Conservation (phyloP, 108 stramenopile species). For the Cyclotella choctawhatcheeana region DNA sequence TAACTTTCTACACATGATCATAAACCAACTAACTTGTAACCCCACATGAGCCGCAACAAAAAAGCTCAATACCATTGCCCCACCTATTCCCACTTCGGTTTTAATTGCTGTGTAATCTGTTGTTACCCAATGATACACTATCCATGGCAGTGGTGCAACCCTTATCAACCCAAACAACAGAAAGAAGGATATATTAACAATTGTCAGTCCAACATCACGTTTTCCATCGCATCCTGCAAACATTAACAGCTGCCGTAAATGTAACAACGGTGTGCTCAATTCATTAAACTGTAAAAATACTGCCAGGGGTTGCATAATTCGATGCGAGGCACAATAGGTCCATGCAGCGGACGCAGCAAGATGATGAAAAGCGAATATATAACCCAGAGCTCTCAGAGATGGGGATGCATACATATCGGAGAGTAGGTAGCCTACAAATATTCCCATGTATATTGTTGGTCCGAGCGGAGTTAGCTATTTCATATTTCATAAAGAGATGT, state of each 20-base stretch:
- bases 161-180: constrained; percentile 18
- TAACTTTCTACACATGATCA: constrained; percentile 28
- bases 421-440: constrained; percentile 44
- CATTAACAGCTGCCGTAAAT: constrained; percentile 23
- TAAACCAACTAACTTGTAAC: constrained; percentile 36
- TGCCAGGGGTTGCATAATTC: constrained; percentile 30
- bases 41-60: constrained; percentile 32
- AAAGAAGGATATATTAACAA: constrained; percentile 30
- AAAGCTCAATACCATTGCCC: constrained; percentile 14
- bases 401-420: constrained; percentile 13
- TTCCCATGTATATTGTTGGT: constrained; percentile 38
- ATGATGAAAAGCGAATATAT: constrained; percentile 21
- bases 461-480: constrained; percentile 1
- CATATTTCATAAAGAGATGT: not conserved
- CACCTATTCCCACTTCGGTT: constrained; percentile 11
- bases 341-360: constrained; percentile 26
- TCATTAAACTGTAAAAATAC: constrained; percentile 36
- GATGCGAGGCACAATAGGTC: constrained; percentile 26
- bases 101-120: constrained; percentile 21
- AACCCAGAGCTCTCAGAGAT: not conserved
- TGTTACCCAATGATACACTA: constrained; percentile 9
- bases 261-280: constrained; percentile 29
- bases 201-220: not conserved
- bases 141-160: constrained; percentile 27
- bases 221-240: not conserved